Conservation (phyloP, 2,329 filamentous ascomycete species). For the Venturia asperata region DNA sequence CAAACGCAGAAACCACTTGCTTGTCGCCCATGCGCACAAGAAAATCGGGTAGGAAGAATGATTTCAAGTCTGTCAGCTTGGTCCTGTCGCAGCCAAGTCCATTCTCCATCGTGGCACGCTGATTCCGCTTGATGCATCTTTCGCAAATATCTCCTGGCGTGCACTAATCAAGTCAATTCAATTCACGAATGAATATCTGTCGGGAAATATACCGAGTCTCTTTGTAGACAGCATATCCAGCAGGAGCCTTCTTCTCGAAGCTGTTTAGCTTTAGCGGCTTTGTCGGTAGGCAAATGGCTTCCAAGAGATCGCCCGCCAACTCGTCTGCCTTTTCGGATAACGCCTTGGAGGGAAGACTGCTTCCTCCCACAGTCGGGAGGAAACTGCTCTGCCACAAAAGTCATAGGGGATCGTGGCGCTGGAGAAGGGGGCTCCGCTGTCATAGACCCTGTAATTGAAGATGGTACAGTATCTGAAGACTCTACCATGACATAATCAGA, state of each 20-base stretch:
- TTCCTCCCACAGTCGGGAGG: not conserved
- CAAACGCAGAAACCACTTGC: constrained; percentile 36
- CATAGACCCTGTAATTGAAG: not conserved
- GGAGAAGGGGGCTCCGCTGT: not conserved
- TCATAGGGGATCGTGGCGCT: not conserved
- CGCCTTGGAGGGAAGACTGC: not conserved
- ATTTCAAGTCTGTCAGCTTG: constrained; percentile 39
- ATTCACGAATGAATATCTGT: constrained; percentile 12
- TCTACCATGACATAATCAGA: constrained; percentile 16
- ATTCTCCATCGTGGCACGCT: constrained; percentile 33
- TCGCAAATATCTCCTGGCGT: constrained; percentile 34
- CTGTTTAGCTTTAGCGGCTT: constrained; percentile 36
- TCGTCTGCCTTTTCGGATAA: constrained; percentile 25
- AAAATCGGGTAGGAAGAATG: constrained; percentile 35
- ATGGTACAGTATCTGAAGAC: not conserved
- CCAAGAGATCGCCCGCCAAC: constrained; percentile 35
- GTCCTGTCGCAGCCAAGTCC: constrained; percentile 41
- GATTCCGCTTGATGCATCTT: constrained; percentile 34
- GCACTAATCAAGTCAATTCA: constrained; percentile 27
- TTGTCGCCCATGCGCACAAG: constrained; percentile 38
- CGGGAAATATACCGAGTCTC: constrained; percentile 35
- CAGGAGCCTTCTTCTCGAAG: constrained; percentile 43
- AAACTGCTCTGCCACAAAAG: constrained; percentile 3
- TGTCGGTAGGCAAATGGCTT: constrained; percentile 31
- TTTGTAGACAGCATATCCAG: constrained; percentile 43